These are phyloP conservation scores for Xylaria arbuscula DNA, from an alignment of 2,329 filamentous ascomycete genomes.

Conservation along the genomic window DNA sequence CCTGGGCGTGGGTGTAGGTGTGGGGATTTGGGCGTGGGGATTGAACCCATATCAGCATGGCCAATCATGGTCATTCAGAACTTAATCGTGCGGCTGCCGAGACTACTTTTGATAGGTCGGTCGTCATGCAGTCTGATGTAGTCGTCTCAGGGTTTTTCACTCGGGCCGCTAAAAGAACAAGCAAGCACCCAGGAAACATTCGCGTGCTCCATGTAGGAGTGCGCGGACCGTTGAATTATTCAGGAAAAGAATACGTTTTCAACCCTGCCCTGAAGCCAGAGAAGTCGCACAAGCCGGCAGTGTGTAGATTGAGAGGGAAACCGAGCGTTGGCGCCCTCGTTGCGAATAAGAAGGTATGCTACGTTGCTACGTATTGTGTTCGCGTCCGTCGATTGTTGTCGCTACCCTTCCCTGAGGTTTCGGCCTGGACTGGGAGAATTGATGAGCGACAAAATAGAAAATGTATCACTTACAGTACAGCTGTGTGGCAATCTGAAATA, in stretches of 20 bases:
- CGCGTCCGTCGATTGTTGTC: conserved; percentile 15
- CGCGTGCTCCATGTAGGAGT: conserved; percentile 36
- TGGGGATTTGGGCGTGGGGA: conserved; percentile 39
- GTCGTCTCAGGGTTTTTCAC: conserved; percentile 31
- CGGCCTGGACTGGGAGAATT: conserved; percentile 20
- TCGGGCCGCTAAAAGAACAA: conserved; percentile 20
- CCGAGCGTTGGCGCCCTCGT: conserved; percentile 6
- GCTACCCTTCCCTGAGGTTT: conserved; percentile 2
- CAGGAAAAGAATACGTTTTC: conserved; percentile 22
- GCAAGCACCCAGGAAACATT: conserved; percentile 20
- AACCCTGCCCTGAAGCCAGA: conserved; percentile 17
- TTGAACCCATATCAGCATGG: conserved; percentile 44
- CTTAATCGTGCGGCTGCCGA: conserved; percentile 49
- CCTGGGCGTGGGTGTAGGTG: conserved; percentile 41
- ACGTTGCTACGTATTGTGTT: conserved; percentile 3
- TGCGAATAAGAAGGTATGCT: conserved; percentile 11
- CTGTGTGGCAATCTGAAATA: not conserved
- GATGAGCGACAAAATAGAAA: conserved; percentile 19
- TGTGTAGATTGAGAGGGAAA: conserved; percentile 5
- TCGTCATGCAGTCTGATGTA: conserved; percentile 44
- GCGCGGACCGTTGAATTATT: conserved; percentile 32
- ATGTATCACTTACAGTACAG: conserved; percentile 33
- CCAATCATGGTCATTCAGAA: conserved; percentile 46
- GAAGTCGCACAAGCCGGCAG: conserved; percentile 12
- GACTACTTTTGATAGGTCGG: conserved; percentile 45